A percentile compares a stretch with the other conserved stretches of the same genome.
Evolutionary conservation across 768 basidiomycete species (phyloP).

Genomic region (Boletellus ananiceps): DNA sequence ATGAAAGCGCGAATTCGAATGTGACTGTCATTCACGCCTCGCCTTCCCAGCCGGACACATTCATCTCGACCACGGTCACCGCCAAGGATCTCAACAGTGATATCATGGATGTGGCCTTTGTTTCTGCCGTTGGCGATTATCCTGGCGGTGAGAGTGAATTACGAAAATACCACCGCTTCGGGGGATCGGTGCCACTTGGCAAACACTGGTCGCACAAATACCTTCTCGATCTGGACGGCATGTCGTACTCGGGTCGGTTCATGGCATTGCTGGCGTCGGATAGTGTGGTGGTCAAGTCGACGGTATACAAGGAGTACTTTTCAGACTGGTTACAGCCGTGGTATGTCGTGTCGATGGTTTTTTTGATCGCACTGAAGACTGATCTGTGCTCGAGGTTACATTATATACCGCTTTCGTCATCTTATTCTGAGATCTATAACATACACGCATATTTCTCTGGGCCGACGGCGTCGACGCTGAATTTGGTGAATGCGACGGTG

Average conservation of each 20-base stretch:
- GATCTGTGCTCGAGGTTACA: conserved; percentile 61
- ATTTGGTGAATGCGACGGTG: conserved; percentile 47
- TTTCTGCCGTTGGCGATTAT: conserved; percentile 70
- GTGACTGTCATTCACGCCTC: conserved; percentile 68
- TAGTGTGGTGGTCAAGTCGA: conserved; percentile 85
- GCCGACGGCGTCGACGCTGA: conserved; percentile 55
- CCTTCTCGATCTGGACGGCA: conserved; percentile 88
- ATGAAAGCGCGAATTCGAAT: conserved; percentile 42
- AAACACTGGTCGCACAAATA: conserved; percentile 93
- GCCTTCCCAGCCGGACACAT: conserved; percentile 52
- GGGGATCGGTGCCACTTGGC: conserved; percentile 73
- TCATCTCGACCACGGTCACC: conserved; percentile 59
- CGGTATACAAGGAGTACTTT: conserved; percentile 89
- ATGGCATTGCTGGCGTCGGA: conserved; percentile 82
- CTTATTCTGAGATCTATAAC: conserved; percentile 91
- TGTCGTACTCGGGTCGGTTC: conserved; percentile 91
- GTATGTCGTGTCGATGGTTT: conserved; percentile 32
- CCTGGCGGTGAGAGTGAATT: conserved; percentile 71
- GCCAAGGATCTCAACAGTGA: conserved; percentile 62
- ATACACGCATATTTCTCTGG: conserved; percentile 92
- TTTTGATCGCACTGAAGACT: background rate
- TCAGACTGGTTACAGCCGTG: conserved; percentile 92
- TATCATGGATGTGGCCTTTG: conserved; percentile 86
- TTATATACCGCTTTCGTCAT: conserved; percentile 85
- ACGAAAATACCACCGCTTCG: conserved; percentile 60